Conservation (phyloP, 2,329 filamentous ascomycete genomes). For the Drechslerella dactyloides region DNA sequence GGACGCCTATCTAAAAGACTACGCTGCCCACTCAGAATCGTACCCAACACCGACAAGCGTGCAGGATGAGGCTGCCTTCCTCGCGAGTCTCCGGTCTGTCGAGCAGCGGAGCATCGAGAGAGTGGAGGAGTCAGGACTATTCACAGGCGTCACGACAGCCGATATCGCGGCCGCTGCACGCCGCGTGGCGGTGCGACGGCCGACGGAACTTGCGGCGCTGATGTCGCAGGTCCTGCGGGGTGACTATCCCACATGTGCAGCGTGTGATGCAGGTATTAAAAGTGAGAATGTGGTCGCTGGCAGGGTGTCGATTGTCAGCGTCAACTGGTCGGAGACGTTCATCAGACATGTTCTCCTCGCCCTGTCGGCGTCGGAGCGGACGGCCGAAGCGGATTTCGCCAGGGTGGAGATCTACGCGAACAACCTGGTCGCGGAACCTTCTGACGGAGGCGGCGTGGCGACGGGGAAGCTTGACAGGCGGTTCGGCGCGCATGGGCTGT, state of each 20-base stretch:
- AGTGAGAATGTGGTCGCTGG: background rate
- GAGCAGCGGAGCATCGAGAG: conserved; percentile 32
- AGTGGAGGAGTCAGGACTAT: conserved; percentile 30
- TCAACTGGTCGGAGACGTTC: conserved; percentile 38
- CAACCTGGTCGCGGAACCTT: conserved; percentile 24
- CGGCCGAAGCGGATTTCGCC: conserved; percentile 22
- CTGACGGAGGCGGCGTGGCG: conserved; percentile 21
- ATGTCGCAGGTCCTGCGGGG: conserved; percentile 1
- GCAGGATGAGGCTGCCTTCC: conserved; percentile 19
- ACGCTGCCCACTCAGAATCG: conserved; percentile 11
- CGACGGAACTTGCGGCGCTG: conserved; percentile 10
- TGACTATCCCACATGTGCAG: background rate
- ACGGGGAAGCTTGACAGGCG: conserved; percentile 37
- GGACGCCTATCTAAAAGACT: conserved; percentile 30
- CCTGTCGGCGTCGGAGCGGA: background rate
- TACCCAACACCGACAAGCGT: conserved; percentile 14
- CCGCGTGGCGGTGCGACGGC: conserved; percentile 19
- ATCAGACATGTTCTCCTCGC: conserved; percentile 35
- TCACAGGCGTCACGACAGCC: conserved; percentile 20
- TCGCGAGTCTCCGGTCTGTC: conserved; percentile 18
- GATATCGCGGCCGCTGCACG: conserved; percentile 16
- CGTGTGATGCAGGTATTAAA: background rate
- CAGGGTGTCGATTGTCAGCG: conserved; percentile 33
- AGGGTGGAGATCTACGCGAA: conserved; percentile 42
- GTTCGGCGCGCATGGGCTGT: conserved; percentile 33